Base-by-base conservation (phyloP, 1,284 basidiomycete genomes). In the Cutaneotrichosporon daszewskae region DNA sequence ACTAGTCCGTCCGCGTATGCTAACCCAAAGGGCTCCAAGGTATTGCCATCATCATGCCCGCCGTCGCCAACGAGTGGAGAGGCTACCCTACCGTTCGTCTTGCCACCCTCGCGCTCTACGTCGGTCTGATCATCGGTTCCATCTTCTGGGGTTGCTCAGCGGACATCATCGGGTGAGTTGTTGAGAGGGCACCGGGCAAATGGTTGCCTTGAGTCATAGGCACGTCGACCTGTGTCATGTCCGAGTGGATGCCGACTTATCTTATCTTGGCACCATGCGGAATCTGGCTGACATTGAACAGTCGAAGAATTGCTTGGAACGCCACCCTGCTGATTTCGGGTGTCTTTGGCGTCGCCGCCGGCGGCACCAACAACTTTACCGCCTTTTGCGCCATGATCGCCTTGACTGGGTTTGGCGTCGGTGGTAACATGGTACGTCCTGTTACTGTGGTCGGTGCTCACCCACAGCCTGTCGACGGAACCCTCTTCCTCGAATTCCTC, bases 391-490 rank as follows among this genome's bases (percentile, higher is more conserved):
- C 31, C 36, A 19, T 52, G 28, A 41, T 51, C 17, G 47, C 76
- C 9, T 76, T 74, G 47, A 58, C 13, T 31, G 28, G 79, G 20
- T 76, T 83, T 46, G 80, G 79, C 26, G 66, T 79, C 34, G 76
- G 80, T 50, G 75, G 80, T 49, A 81, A 80, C 40, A 58, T 79
- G 14, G n/a, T n/a, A n/a, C 57, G 45, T 61, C 59, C 45, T 7
- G 3, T n/a, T n/a, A n/a, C n/a, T n/a, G n/a, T n/a, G n/a, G n/a
- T n/a, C n/a, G n/a, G n/a, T n/a, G n/a, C n/a, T n/a, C n/a, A n/a
- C n/a, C n/a, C n/a, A n/a, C n/a, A n/a, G n/a, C 79, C 77, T 3
- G 78, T 79, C 17, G 78, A 80, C 54, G 77, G 77, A 37, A 76
- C 77, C 10, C 65, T 80, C 36, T 80, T 76, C 58, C 69, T 81